Conservation (phyloP, 2,329 filamentous ascomycete genomes). For the Trichoderma sp. region DNA sequence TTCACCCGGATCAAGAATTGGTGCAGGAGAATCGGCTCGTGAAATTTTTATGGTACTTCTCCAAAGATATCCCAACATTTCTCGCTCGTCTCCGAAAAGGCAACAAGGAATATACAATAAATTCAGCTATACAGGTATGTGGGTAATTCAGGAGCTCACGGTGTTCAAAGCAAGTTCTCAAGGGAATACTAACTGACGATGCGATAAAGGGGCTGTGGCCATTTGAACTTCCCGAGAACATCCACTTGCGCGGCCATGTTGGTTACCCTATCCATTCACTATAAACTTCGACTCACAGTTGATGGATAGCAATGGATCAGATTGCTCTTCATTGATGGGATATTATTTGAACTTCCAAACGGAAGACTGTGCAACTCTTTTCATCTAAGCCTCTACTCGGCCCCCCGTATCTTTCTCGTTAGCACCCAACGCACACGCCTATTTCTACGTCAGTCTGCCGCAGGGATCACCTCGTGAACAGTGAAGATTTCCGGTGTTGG, state of each 20-base stretch:
- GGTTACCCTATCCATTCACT: neutral
- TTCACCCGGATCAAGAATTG: neutral
- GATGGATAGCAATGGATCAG: neutral
- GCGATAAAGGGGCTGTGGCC: neutral
- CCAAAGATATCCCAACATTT: neutral
- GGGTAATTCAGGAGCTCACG: neutral
- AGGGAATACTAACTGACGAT: neutral
- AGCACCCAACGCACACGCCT: neutral
- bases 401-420: neutral
- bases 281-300: neutral
- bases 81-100: neutral
- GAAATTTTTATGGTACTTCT: neutral
- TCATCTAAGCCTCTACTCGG: neutral
- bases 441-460: neutral
- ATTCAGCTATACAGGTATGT: neutral
- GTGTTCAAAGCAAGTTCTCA: neutral
- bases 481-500: neutral
- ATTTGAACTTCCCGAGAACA: neutral
- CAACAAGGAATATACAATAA: neutral
- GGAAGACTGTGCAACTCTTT: neutral
- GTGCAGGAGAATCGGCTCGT: neutral
- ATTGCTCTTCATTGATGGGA: neutral
- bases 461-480: neutral
- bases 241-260: neutral
- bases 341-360: neutral